A percentile compares a stretch with the other conserved stretches of the same genome.
These are phyloP conservation scores for Clonostachys rosea DNA, from an alignment of 2,329 filamentous ascomycete species.

Conservation along the genomic window DNA sequence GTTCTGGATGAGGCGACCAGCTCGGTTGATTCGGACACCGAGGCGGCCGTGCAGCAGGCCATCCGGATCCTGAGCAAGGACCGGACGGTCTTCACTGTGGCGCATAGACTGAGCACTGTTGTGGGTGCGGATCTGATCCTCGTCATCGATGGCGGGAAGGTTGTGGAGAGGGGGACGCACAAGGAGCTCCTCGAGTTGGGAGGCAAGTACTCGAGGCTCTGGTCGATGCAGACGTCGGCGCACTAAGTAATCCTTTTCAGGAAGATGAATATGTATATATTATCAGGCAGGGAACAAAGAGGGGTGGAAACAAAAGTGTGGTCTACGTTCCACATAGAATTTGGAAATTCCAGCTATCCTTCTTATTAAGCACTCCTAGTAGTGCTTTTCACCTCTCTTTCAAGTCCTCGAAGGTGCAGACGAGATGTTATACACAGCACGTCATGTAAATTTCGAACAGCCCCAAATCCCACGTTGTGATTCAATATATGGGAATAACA, in stretches of 20 bases:
- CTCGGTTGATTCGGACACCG: constrained; percentile 37
- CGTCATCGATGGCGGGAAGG: constrained; percentile 44
- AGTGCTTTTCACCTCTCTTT: too few species aligned
- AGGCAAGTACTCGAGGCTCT: constrained; percentile 46
- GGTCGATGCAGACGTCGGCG: constrained; percentile 35
- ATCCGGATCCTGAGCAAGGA: constrained; percentile 36
- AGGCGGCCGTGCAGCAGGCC: constrained; percentile 37
- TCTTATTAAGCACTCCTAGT: too few species aligned
- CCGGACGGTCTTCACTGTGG: constrained; percentile 47
- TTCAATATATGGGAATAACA: too few species aligned
- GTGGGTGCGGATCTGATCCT: constrained; percentile 46
- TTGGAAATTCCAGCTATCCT: too few species aligned
- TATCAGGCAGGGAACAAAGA: too few species aligned
- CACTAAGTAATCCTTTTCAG: background rate
- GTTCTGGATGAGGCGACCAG: constrained; percentile 47
- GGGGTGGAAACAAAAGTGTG: too few species aligned
- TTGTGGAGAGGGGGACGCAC: constrained; percentile 48
- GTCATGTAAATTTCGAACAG: too few species aligned
- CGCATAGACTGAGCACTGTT: constrained; percentile 33
- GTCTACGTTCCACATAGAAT: too few species aligned
- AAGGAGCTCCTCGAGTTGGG: constrained; percentile 35
- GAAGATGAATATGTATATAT: too few species aligned
- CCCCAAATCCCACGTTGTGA: too few species aligned
- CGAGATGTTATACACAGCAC: too few species aligned
- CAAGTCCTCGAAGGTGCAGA: too few species aligned